Evolutionary conservation across 2,329 filamentous ascomycete species (phyloP).

Genomic region (Waltergamsia citrina): DNA sequence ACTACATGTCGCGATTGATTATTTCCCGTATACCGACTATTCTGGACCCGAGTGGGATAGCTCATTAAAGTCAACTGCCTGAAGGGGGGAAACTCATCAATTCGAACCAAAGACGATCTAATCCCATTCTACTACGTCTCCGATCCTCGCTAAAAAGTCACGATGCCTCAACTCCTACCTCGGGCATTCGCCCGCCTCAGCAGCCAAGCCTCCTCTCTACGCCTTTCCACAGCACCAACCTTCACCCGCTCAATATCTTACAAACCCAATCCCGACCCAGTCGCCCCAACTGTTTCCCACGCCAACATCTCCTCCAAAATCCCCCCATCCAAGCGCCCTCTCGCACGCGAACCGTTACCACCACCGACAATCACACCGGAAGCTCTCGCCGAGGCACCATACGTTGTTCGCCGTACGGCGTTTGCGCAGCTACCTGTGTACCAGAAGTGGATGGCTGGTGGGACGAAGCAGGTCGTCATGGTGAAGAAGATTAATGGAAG

Average conservation of each 20-base stretch:
- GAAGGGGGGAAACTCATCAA: too few relatives aligned
- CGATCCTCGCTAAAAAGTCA: background rate
- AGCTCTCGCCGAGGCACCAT: slow-evolving; percentile 33
- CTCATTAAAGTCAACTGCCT: too few relatives aligned
- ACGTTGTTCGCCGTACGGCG: slow-evolving; percentile 62
- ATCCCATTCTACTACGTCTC: background rate
- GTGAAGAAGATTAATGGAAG: slow-evolving; percentile 77
- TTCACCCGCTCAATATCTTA: slow-evolving; percentile 2
- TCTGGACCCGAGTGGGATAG: too few relatives aligned
- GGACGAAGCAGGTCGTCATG: slow-evolving; percentile 63
- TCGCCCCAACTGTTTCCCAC: slow-evolving; percentile 1
- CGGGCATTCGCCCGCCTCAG: background rate
- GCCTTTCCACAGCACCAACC: background rate
- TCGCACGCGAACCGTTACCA: slow-evolving; percentile 11
- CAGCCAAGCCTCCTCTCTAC: background rate
- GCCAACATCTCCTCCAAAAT: slow-evolving; percentile 4
- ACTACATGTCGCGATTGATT: too few relatives aligned
- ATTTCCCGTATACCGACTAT: too few relatives aligned
- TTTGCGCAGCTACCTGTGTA: slow-evolving; percentile 72
- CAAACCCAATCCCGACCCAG: slow-evolving; percentile 2
- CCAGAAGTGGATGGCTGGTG: slow-evolving; percentile 60
- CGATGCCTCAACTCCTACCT: slow-evolving; percentile 6
- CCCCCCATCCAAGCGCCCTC: slow-evolving; percentile 2
- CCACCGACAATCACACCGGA: slow-evolving; percentile 18
- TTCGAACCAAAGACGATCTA: too few relatives aligned